A percentile compares a stretch with the other conserved stretches of the same genome.
Evolutionary conservation across 2,329 filamentous ascomycete species (phyloP).

Genomic region (Aureobasidium lini): DNA sequence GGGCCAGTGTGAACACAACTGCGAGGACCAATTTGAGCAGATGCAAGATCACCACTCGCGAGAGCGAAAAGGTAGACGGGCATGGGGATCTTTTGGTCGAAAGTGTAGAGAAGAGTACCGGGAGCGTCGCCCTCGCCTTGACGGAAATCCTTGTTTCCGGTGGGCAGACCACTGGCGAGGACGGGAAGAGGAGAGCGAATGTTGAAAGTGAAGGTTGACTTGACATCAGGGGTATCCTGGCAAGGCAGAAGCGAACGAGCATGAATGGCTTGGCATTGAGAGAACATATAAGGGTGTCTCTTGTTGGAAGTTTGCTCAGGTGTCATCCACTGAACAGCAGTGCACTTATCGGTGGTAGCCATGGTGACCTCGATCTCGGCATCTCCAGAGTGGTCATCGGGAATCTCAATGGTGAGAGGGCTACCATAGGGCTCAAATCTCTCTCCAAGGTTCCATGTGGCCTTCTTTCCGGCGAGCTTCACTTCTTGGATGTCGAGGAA

Average conservation of each 20-base stretch:
- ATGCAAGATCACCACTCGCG: slow-evolving; percentile 73
- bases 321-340: slow-evolving; percentile 90
- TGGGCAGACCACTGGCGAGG: slow-evolving; percentile 76
- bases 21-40: slow-evolving; percentile 76
- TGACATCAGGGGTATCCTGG: slow-evolving; percentile 95
- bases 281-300: slow-evolving; percentile 96
- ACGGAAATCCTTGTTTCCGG: slow-evolving; percentile 44
- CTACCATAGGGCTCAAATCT: slow-evolving; percentile 67
- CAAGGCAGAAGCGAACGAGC: slow-evolving; percentile 90
- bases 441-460: slow-evolving; percentile 63
- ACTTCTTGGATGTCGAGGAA: slow-evolving; percentile 67
- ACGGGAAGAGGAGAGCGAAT: slow-evolving; percentile 81
- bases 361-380: slow-evolving; percentile 49
- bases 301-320: slow-evolving; percentile 91
- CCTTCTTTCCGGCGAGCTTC: slow-evolving; percentile 57
- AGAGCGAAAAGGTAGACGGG: slow-evolving; percentile 93
- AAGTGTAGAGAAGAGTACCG: slow-evolving; percentile 63
- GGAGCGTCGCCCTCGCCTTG: slow-evolving; percentile 46
- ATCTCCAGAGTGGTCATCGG: slow-evolving; percentile 32
- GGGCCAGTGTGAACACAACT: slow-evolving; percentile 82
- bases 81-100: slow-evolving; percentile 86
- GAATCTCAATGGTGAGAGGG: slow-evolving; percentile 56
- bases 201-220: slow-evolving; percentile 87
- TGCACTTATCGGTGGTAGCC: slow-evolving; percentile 79
- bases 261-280: slow-evolving; percentile 94